A percentile compares a stretch with the other conserved stretches of the same genome.
These are phyloP conservation scores for Chaetomium cochliodes DNA, from an alignment of 495 filamentous ascomycete genomes.

Conservation along the genomic window DNA sequence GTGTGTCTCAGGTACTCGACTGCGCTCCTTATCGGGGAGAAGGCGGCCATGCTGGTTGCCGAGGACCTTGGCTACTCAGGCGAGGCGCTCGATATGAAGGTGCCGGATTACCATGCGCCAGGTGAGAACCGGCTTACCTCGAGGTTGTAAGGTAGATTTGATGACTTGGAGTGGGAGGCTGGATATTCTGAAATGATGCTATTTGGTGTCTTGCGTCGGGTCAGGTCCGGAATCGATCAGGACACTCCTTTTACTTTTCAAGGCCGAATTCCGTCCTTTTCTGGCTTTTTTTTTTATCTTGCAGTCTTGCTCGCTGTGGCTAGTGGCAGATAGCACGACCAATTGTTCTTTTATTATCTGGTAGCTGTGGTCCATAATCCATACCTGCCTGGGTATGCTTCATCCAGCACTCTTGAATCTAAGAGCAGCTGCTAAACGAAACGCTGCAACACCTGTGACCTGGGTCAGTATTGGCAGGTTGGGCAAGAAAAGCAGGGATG, in stretches of 20 bases:
- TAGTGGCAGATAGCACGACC: neutral
- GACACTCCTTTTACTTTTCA: neutral
- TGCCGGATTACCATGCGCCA: slow-evolving; percentile 60
- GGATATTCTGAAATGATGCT: neutral
- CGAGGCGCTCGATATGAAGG: slow-evolving; percentile 71
- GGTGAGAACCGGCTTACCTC: slow-evolving; percentile 46
- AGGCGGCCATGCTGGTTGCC: slow-evolving; percentile 67
- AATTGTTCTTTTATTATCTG: neutral
- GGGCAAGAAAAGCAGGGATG: neutral
- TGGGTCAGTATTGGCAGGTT: no score
- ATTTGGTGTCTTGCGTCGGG: neutral
- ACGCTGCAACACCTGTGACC: no score
- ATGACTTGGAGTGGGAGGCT: neutral
- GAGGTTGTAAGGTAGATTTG: slow-evolving; percentile 7
- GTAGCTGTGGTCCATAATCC: neutral
- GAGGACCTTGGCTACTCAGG: slow-evolving; percentile 77
- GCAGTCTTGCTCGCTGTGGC: neutral
- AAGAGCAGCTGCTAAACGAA: neutral
- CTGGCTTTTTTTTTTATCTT: neutral
- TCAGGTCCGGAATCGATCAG: neutral
- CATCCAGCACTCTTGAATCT: neutral
- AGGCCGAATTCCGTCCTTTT: neutral
- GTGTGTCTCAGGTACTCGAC: slow-evolving; percentile 54
- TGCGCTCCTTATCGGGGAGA: slow-evolving; percentile 81
- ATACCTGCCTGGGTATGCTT: no score